Conservation (phyloP, 768 basidiomycete genomes). For the Agaricus subrufescens region DNA sequence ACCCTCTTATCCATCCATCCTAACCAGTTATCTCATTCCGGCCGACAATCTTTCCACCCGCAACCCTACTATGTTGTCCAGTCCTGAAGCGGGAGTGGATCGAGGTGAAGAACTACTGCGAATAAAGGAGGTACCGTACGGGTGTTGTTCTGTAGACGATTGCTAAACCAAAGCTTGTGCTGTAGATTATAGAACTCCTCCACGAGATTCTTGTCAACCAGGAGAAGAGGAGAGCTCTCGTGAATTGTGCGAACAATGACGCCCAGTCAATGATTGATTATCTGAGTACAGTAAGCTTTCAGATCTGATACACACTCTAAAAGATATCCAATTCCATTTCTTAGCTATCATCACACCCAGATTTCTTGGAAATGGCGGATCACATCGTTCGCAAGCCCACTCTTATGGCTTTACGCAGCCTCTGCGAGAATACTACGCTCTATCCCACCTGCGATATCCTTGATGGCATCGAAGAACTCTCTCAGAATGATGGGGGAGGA, state of each 20-base stretch:
- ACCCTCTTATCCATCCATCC: no score
- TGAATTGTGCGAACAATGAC: not conserved
- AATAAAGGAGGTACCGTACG: no score
- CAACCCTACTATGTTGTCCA: no score
- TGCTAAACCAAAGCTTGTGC: no score
- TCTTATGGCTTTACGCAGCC: not conserved
- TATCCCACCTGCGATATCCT: conserved; percentile 23
- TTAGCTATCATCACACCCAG: not conserved
- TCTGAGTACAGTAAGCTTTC: not conserved
- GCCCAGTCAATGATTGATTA: conserved; percentile 1
- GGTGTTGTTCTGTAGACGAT: no score
- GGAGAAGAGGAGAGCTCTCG: not conserved
- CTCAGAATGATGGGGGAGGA: conserved; percentile 16
- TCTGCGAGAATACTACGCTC: conserved; percentile 20
- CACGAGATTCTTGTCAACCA: no score
- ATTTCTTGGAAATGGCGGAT: not conserved
- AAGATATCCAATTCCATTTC: not conserved
- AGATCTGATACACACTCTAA: no score
- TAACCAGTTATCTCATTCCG: no score
- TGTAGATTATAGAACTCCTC: no score
- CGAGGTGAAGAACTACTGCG: no score
- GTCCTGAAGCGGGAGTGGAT: no score
- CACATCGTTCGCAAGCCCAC: not conserved
- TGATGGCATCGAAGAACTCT: conserved; percentile 10
- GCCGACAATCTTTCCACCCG: no score